Base-by-base conservation (phyloP, 2,329 filamentous ascomycete species). In the Fusarium redolens region DNA sequence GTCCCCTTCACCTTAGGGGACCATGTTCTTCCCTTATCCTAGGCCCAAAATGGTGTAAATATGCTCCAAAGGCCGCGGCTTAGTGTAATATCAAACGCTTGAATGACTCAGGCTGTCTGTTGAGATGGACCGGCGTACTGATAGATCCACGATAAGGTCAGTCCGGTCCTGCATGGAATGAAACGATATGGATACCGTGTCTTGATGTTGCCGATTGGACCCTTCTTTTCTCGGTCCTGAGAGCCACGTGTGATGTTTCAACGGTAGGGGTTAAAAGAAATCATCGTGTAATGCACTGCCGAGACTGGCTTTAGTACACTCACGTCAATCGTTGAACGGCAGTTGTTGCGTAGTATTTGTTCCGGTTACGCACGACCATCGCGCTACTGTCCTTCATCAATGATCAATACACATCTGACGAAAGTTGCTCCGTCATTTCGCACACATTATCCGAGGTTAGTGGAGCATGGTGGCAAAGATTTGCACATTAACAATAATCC, bases 221-320 rank as follows among this genome's bases (percentile, higher is more conserved):
- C 25, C 30, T 43, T 54, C 47, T n/a, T 38, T 37, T 22, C 37
- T 31, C 40, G 41, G 44, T 65, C 31, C 38, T 40, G 35, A 43
- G 31, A 28, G 59, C 65, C 40, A 54, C 65, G 38, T 64, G 65
- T 47, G 33, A 30, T 51, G 50, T 47, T 56, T 64, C 65, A 69
- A 69, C 65, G 51, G 57, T 41, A 57, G 31, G 65, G 41, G 40
- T 69, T n/a, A 45, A 52, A 43, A 43, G n/a, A 30, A n/a, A 65
- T 69, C 45, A 50, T 50, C 51, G 35, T 41, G 37, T 45, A 43
- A 40, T 25, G 25, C 51, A 57, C 44, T 58, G 41, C 51, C 51
- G 31, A 54, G 8, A 30, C 37, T 41, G 51, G 25, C 28, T 37
- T 45, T 50, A 47, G 45, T 56, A 28, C 40, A 45, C 15, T 37